Conservation (phyloP, 2,329 filamentous ascomycete genomes). For the Fusarium musae region DNA sequence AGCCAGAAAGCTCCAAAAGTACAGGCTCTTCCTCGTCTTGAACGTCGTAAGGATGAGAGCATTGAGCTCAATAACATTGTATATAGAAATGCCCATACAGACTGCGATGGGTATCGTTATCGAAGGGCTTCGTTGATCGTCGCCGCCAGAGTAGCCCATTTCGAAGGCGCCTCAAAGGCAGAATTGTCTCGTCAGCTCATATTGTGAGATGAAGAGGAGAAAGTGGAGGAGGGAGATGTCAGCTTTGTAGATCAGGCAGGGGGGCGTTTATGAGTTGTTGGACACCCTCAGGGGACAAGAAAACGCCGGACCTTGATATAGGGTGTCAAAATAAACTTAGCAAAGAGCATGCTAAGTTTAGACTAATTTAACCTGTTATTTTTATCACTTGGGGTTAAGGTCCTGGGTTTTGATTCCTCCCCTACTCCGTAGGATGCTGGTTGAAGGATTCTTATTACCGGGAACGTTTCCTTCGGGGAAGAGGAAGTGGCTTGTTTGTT, state of each 20-base stretch:
- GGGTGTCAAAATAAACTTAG: no score
- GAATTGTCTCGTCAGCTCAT: not conserved
- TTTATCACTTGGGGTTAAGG: no score
- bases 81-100: conserved; percentile 41
- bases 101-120: conserved; percentile 6
- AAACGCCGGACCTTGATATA: no score
- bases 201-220: not conserved
- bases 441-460: not conserved
- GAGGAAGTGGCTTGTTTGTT: conserved; percentile 7
- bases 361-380: no score
- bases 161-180: not conserved
- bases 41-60: conserved; percentile 49
- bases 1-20: conserved; percentile 52
- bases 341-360: no score
- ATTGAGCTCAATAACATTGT: conserved; percentile 51
- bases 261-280: not conserved
- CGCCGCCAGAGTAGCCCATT: conserved; percentile 22
- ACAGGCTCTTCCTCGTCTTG: conserved; percentile 47
- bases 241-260: not conserved
- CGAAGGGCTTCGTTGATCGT: not conserved
- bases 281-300: not conserved
- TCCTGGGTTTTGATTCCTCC: no score
- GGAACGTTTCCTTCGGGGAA: not conserved
- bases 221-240: conserved; percentile 1
- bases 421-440: not conserved